Conservation (phyloP, 768 basidiomycete genomes). For the Panaeolus papilionaceus region DNA sequence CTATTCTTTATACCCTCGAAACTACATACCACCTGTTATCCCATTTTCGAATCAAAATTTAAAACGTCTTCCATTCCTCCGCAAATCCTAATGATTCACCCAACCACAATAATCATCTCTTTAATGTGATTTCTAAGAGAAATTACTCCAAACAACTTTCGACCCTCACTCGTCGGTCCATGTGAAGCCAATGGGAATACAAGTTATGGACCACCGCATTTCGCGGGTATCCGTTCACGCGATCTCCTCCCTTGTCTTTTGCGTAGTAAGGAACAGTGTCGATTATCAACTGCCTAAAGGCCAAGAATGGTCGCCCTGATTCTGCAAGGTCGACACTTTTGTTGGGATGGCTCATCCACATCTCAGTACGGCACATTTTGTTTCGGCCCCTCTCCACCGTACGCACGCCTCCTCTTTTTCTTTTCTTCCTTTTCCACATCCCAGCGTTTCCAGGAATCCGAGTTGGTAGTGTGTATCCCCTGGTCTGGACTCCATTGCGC, state of each 20-base stretch:
- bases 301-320: background rate
- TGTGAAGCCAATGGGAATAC: background rate
- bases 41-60: background rate
- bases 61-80: background rate
- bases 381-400: background rate
- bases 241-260: background rate
- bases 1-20: background rate
- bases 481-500: background rate
- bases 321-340: background rate
- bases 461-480: too few species aligned
- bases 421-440: background rate
- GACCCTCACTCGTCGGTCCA: background rate
- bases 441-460: background rate
- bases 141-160: background rate
- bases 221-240: constrained; percentile 5
- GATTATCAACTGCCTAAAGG: constrained; percentile 7
- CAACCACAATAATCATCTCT: background rate
- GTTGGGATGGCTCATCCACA: background rate
- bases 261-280: background rate
- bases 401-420: background rate
- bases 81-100: background rate
- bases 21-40: background rate
- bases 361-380: background rate
- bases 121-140: background rate
- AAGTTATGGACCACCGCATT: background rate